Conservation (phyloP, 1,284 basidiomycete species). For the Filobasidium uniguttulatum region DNA sequence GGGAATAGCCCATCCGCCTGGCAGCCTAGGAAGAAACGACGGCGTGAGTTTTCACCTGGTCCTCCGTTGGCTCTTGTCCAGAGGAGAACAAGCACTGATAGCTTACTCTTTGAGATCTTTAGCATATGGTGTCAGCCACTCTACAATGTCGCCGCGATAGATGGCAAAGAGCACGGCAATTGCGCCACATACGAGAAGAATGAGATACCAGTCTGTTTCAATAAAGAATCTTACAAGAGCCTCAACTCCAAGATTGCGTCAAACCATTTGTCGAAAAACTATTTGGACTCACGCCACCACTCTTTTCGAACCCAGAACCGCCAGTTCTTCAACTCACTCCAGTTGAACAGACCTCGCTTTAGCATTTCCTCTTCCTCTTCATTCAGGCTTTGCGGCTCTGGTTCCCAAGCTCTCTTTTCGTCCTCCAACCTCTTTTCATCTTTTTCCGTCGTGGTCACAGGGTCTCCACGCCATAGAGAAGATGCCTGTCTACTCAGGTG, state of each 20-base stretch:
- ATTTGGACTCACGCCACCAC: conserved; percentile 41
- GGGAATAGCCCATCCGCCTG: conserved; percentile 66
- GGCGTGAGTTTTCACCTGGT: neutral
- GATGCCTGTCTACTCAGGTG: too few relatives aligned
- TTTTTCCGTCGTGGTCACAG: neutral
- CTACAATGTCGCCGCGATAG: conserved; percentile 53
- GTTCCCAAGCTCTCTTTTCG: neutral
- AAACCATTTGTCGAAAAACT: conserved; percentile 6
- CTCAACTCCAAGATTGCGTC: neutral
- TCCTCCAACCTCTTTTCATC: conserved; percentile 2
- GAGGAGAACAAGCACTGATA: too few relatives aligned
- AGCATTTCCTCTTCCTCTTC: conserved; percentile 31
- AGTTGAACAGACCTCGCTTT: conserved; percentile 39
- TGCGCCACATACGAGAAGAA: too few relatives aligned
- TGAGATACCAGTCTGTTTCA: too few relatives aligned
- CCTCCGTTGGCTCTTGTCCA: too few relatives aligned
- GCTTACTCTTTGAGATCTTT: conserved; percentile 49
- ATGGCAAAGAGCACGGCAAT: conserved; percentile 49
- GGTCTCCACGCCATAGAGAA: too few relatives aligned
- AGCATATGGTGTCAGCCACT: conserved; percentile 51
- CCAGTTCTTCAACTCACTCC: conserved; percentile 39
- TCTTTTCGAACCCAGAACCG: conserved; percentile 44
- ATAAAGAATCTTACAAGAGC: neutral
- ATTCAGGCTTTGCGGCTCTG: conserved; percentile 23
- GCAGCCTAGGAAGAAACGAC: conserved; percentile 32